Percentiles rank a stretch among this genome's conserved stretches.
These are phyloP conservation scores for Phenoliferia sp. DNA, from an alignment of 1,284 basidiomycete genomes.

Conservation along the genomic window DNA sequence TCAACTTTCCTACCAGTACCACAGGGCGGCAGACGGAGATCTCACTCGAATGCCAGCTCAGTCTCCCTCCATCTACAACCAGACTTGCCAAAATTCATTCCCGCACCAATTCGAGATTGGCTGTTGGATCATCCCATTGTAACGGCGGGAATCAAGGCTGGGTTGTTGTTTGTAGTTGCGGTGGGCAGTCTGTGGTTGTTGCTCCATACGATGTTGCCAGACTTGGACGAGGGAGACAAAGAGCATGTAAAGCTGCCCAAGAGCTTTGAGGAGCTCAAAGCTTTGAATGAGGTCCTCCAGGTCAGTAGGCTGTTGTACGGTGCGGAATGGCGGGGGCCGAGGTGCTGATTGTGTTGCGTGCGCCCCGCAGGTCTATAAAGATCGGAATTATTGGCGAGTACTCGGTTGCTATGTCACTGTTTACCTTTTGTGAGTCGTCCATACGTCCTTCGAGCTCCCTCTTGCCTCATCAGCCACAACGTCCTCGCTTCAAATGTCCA, in stretches of 20 bases:
- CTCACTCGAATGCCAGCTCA: background rate
- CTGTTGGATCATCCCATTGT: constrained; percentile 46
- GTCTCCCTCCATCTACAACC: background rate
- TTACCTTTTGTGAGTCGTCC: constrained; percentile 80
- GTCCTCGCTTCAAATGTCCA: background rate
- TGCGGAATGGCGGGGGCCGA: no score
- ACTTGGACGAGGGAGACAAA: constrained; percentile 34
- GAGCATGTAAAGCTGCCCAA: constrained; percentile 41
- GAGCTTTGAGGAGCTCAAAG: constrained; percentile 43
- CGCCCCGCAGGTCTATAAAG: constrained; percentile 45
- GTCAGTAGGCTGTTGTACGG: constrained; percentile 3
- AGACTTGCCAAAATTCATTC: constrained; percentile 15
- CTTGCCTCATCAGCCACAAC: background rate
- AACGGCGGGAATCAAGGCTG: constrained; percentile 75
- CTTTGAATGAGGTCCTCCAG: constrained; percentile 40
- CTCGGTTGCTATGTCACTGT: constrained; percentile 49
- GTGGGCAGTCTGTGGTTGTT: constrained; percentile 32
- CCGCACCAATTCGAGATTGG: constrained; percentile 20
- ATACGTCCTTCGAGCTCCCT: background rate
- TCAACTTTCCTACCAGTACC: background rate
- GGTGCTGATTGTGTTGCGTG: no score
- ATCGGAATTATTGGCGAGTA: constrained; percentile 41
- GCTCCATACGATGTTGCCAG: constrained; percentile 31
- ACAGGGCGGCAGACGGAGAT: background rate
- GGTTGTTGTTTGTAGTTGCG: constrained; percentile 57